Percentiles rank a stretch among this genome's conserved stretches.
These are phyloP conservation scores for Neurospora sp. DNA, from an alignment of 2,329 filamentous ascomycete species.

Conservation along the genomic window DNA sequence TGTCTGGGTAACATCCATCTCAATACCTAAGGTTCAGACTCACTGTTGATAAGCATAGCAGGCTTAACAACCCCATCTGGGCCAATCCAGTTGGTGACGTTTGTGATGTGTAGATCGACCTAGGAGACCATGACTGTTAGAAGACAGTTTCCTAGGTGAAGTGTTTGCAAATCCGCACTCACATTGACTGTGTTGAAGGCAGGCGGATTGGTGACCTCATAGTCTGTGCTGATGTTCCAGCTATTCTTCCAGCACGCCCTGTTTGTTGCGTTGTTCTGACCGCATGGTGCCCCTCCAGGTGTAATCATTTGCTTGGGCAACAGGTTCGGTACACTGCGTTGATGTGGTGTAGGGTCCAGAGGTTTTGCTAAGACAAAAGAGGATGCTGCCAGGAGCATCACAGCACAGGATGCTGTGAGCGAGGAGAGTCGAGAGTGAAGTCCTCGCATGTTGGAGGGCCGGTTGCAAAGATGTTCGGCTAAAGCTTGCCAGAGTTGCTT, in stretches of 20 bases:
- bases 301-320: conserved; percentile 16
- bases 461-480: background rate
- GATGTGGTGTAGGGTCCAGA: conserved; percentile 5
- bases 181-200: conserved; percentile 19
- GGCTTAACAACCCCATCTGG: conserved; percentile 14
- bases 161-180: conserved; percentile 1
- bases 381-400: conserved; percentile 2
- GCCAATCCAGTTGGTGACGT: conserved; percentile 15
- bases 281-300: conserved; percentile 19
- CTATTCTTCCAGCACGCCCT: conserved; percentile 23
- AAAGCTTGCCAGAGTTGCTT: background rate
- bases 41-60: conserved; percentile 17
- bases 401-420: conserved; percentile 5
- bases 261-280: conserved; percentile 21
- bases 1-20: background rate
- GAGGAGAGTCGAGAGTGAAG: background rate
- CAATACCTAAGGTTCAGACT: background rate
- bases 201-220: conserved; percentile 18
- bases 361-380: conserved; percentile 4
- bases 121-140: conserved; percentile 1
- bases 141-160: background rate
- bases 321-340: conserved; percentile 3
- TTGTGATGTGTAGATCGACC: conserved; percentile 21
- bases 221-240: conserved; percentile 23
- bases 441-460: conserved; percentile 1